These are phyloP conservation scores for Cryphonectria naterciae DNA, from an alignment of 2,329 filamentous ascomycete species.

Conservation along the genomic window DNA sequence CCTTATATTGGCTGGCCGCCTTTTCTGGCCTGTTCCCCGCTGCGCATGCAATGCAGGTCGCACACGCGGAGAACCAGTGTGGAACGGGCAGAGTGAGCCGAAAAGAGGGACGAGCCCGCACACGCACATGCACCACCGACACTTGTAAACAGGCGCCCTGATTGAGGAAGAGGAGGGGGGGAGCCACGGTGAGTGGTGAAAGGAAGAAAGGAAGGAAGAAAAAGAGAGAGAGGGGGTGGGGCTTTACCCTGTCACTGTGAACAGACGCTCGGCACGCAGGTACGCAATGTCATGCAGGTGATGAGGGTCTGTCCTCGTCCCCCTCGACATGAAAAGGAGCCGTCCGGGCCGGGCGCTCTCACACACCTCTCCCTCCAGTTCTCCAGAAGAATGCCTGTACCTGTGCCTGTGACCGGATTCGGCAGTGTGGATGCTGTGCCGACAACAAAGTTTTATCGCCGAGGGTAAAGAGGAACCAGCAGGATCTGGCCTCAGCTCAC, in stretches of 20 bases:
- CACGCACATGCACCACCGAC: neutral
- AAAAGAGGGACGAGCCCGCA: neutral
- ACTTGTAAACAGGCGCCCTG: neutral
- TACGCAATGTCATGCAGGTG: slow-evolving; percentile 27
- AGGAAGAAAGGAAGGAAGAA: neutral
- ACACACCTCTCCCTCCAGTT: neutral
- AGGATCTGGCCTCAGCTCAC: slow-evolving; percentile 1
- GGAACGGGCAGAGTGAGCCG: slow-evolving; percentile 16
- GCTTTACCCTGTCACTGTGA: slow-evolving; percentile 11
- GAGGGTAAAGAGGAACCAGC: neutral
- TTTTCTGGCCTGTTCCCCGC: slow-evolving; percentile 44
- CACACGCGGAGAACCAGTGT: slow-evolving; percentile 30
- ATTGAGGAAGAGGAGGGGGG: neutral
- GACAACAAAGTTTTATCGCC: slow-evolving; percentile 8
- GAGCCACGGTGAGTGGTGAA: slow-evolving; percentile 13
- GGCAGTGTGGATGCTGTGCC: slow-evolving; percentile 17
- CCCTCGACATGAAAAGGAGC: slow-evolving; percentile 7
- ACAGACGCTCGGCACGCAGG: slow-evolving; percentile 22
- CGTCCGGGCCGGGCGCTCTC: slow-evolving; percentile 24
- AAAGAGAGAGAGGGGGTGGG: slow-evolving; percentile 13
- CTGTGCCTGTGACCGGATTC: neutral
- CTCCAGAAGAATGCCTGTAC: neutral
- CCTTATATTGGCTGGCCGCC: slow-evolving; percentile 58
- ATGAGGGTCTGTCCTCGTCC: neutral
- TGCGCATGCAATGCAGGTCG: slow-evolving; percentile 40